phyloP scores from a whole-genome alignment of 2,329 filamentous ascomycete genomes.

The Pseudogymnoascus sp. region DNA sequence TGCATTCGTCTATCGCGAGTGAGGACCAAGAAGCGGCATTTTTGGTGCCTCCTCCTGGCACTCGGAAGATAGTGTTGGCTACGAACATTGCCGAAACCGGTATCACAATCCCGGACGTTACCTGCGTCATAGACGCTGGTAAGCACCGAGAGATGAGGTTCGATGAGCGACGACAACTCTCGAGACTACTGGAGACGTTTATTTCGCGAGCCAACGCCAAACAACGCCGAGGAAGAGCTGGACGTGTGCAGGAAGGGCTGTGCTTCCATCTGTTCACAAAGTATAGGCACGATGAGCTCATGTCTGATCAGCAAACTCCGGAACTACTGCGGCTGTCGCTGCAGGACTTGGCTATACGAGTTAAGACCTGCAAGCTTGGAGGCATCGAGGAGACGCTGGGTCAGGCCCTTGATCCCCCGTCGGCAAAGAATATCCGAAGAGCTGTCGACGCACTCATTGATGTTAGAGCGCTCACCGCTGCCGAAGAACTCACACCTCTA shows the following conservation, averaged over 20 bases:
- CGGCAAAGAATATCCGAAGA: slow-evolving; percentile 81
- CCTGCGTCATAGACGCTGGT: slow-evolving; percentile 90
- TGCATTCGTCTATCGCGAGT: slow-evolving; percentile 91
- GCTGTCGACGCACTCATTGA: slow-evolving; percentile 91
- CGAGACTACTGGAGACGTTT: slow-evolving; percentile 84
- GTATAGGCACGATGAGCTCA: slow-evolving; percentile 72
- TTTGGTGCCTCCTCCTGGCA: slow-evolving; percentile 68
- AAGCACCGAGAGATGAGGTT: slow-evolving; percentile 98
- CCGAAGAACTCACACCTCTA: slow-evolving; percentile 78
- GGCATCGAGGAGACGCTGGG: slow-evolving; percentile 84
- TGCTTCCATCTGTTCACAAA: slow-evolving; percentile 96
- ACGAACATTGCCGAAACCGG: slow-evolving; percentile 98
- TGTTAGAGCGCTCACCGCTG: slow-evolving; percentile 73
- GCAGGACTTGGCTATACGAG: slow-evolving; percentile 88
- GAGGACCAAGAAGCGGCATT: slow-evolving; percentile 96
- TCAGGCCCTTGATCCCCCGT: slow-evolving; percentile 82
- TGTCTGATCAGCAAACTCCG: slow-evolving; percentile 88
- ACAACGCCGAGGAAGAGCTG: slow-evolving; percentile 85
- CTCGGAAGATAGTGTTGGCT: slow-evolving; percentile 87
- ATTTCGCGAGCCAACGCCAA: slow-evolving; percentile 94
- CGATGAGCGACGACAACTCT: slow-evolving; percentile 86
- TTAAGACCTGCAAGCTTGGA: slow-evolving; percentile 95
- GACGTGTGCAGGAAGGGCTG: slow-evolving; percentile 86
- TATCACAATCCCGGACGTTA: slow-evolving; percentile 97
- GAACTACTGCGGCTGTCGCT: slow-evolving; percentile 92